phyloP scores from a whole-genome alignment of 495 filamentous ascomycete species.

The Penicillium steckii region DNA sequence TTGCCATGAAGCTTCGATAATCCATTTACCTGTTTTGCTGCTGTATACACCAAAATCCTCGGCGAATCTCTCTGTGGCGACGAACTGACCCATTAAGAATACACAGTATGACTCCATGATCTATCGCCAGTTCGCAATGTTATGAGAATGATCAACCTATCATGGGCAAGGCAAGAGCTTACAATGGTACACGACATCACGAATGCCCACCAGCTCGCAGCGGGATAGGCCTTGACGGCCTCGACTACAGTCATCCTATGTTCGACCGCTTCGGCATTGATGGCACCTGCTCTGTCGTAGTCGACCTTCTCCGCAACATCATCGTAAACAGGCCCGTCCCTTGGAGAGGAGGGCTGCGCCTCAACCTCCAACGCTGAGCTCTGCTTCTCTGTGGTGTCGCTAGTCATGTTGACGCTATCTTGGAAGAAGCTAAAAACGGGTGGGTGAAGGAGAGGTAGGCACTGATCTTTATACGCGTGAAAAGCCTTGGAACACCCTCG shows the following conservation, averaged over 20 bases:
- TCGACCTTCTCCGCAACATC: constrained; percentile 45
- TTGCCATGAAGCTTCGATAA: constrained; percentile 43
- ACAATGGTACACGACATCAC: constrained; percentile 54
- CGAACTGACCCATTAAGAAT: constrained; percentile 37
- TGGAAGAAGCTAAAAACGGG: constrained; percentile 25
- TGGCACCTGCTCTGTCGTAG: constrained; percentile 45
- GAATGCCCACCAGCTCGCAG: constrained; percentile 50
- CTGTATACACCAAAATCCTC: constrained; percentile 30
- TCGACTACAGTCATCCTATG: constrained; percentile 49
- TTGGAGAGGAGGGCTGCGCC: constrained; percentile 30
- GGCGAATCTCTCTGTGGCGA: constrained; percentile 38
- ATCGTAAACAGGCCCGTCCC: constrained; percentile 38
- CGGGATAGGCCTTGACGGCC: constrained; percentile 46
- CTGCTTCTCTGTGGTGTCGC: constrained; percentile 35
- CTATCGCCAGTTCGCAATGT: constrained; percentile 23
- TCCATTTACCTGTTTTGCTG: constrained; percentile 6
- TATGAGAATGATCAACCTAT: constrained; percentile 24
- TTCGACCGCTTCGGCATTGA: constrained; percentile 44
- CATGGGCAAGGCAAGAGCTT: constrained; percentile 31
- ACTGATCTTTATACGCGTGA: constrained; percentile 32
- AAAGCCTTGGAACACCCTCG: constrained; percentile 18
- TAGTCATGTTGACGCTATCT: constrained; percentile 41
- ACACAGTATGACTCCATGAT: constrained; percentile 49
- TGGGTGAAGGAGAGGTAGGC: constrained; percentile 27
- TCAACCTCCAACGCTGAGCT: constrained; percentile 38